These are phyloP conservation scores for Tetrahymena malaccensis DNA, from an alignment of 73 alveolate genomes.

Conservation along the genomic window DNA sequence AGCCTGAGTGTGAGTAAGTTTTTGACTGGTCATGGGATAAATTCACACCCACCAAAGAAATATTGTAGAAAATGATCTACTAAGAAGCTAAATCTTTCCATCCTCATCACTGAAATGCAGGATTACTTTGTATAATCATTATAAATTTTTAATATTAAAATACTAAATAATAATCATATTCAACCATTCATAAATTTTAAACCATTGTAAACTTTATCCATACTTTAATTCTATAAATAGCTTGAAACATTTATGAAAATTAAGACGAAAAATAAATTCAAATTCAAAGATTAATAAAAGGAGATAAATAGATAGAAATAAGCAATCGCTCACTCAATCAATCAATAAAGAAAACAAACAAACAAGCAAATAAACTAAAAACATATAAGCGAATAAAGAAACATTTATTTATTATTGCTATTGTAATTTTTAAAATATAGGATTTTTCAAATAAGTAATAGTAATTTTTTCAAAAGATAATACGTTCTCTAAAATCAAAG, in stretches of 20 bases:
- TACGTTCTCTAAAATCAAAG: neutral
- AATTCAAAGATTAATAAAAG: neutral
- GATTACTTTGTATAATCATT: neutral
- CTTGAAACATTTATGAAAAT: neutral
- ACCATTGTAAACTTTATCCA: neutral
- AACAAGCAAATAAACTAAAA: neutral
- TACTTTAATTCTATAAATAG: neutral
- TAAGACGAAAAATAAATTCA: neutral
- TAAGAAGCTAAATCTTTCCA: constrained; percentile 70
- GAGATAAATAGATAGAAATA: neutral
- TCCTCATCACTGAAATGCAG: constrained; percentile 16
- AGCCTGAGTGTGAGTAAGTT: constrained; percentile 65
- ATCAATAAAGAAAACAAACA: no score
- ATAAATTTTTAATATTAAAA: neutral
- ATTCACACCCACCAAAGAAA: constrained; percentile 76
- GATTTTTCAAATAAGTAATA: no score
- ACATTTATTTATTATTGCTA: neutral
- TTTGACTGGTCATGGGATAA: constrained; percentile 90
- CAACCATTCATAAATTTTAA: neutral
- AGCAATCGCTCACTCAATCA: no score
- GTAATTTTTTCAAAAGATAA: neutral
- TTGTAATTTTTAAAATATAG: neutral
- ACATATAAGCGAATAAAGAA: no score
- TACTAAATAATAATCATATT: neutral
- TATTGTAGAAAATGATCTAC: constrained; percentile 66